Evolutionary conservation across 2,329 filamentous ascomycete species (phyloP).

Genomic region (Fusarium hostae): DNA sequence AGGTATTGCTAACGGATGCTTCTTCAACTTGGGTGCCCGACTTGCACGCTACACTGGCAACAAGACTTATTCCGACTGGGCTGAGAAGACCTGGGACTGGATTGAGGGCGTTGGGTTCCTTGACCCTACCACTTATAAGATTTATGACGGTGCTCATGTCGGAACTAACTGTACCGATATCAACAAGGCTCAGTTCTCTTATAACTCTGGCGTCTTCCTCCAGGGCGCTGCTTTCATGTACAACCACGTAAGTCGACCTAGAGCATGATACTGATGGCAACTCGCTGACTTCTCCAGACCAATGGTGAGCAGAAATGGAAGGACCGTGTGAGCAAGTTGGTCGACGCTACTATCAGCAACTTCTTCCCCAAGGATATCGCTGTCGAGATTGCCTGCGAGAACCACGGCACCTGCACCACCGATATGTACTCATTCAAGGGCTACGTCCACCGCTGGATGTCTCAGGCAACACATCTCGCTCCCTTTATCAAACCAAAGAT

Average conservation of each 20-base stretch:
- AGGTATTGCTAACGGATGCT: conserved; percentile 68
- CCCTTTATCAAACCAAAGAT: conserved; percentile 64
- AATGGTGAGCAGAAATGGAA: conserved; percentile 63
- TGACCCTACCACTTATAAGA: conserved; percentile 66
- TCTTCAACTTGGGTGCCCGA: conserved; percentile 74
- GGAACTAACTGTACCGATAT: conserved; percentile 64
- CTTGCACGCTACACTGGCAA: conserved; percentile 77
- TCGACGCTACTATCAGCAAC: conserved; percentile 51
- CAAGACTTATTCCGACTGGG: conserved; percentile 71
- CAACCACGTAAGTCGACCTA: conserved; percentile 58
- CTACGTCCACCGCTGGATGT: conserved; percentile 67
- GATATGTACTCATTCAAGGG: conserved; percentile 75
- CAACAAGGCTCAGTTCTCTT: conserved; percentile 68
- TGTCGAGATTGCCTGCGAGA: conserved; percentile 70
- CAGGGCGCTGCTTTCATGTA: conserved; percentile 73
- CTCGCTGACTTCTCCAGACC: conserved; percentile 51
- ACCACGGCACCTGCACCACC: conserved; percentile 64
- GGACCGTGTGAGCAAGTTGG: conserved; percentile 55
- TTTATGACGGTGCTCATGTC: conserved; percentile 68
- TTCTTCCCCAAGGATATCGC: conserved; percentile 69
- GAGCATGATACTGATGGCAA: background rate
- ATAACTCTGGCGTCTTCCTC: conserved; percentile 68
- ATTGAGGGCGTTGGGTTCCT: conserved; percentile 66
- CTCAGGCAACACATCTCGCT: conserved; percentile 63
- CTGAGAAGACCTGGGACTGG: conserved; percentile 73